Evolutionary conservation across 164 flowering plant species (phyloP).

Genomic region (Annona cherimola): DNA sequence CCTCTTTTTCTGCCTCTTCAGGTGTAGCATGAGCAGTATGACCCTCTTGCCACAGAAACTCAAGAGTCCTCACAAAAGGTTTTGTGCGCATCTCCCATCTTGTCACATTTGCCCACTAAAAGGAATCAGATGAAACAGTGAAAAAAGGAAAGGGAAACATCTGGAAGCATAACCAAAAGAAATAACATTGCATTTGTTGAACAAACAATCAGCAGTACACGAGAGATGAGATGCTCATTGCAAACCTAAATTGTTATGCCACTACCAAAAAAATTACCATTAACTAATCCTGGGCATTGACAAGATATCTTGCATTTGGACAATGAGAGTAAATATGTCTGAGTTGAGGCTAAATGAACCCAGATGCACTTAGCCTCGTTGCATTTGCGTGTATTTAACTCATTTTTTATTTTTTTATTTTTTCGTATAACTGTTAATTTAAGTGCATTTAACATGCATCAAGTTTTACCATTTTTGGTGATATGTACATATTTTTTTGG

Average conservation of each 20-base stretch:
- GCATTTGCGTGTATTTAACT: too few species aligned
- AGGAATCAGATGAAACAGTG: constrained; percentile 1
- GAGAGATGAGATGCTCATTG: background rate
- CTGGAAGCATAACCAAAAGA: background rate
- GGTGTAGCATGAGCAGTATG: constrained; percentile 94
- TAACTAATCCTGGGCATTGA: background rate
- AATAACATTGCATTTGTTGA: background rate
- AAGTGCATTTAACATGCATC: too few species aligned
- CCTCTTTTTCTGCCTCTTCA: constrained; percentile 98
- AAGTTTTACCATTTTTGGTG: too few species aligned
- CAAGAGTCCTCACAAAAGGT: constrained; percentile 95
- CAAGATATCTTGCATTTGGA: background rate
- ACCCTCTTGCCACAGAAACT: constrained; percentile 99
- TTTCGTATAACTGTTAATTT: too few species aligned
- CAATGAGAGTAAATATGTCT: background rate
- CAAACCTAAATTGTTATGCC: background rate
- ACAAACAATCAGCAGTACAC: background rate
- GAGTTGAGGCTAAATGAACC: too few species aligned
- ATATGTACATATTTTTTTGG: too few species aligned
- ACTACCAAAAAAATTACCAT: background rate
- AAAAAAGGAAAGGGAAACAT: too few species aligned
- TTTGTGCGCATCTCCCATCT: constrained; percentile 99
- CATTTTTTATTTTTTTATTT: too few species aligned
- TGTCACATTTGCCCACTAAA: constrained; percentile 97
- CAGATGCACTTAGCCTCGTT: too few species aligned